A percentile compares a stretch with the other conserved stretches of the same genome.
phyloP scores from a whole-genome alignment of 495 filamentous ascomycete species.

The Daldinia caldariorum region DNA sequence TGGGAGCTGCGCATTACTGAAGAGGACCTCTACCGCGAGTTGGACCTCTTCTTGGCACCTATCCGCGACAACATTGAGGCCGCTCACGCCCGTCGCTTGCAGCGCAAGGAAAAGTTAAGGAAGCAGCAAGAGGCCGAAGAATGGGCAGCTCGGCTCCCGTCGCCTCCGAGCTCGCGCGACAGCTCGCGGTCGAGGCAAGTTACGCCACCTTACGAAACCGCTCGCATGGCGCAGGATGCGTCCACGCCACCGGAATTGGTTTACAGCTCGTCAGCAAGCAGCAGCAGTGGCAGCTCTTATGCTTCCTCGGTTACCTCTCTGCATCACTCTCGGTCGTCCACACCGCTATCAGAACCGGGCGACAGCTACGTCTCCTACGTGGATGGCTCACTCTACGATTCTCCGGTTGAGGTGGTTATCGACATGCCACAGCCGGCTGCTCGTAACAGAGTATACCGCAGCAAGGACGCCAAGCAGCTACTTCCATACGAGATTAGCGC shows the following conservation, averaged over 20 bases:
- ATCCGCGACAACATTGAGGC: constrained; percentile 67
- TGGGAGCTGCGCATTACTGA: constrained; percentile 89
- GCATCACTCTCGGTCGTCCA: constrained; percentile 56
- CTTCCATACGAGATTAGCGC: constrained; percentile 61
- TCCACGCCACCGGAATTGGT: constrained; percentile 55
- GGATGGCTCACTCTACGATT: constrained; percentile 52
- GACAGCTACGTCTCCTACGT: constrained; percentile 49
- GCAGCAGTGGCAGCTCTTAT: constrained; percentile 50
- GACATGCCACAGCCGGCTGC: constrained; percentile 44
- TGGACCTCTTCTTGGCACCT: constrained; percentile 88
- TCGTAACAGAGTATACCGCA: constrained; percentile 25
- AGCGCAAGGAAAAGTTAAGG: constrained; percentile 55
- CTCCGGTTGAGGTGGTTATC: constrained; percentile 52
- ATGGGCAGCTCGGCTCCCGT: constrained; percentile 47
- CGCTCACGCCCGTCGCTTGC: constrained; percentile 54
- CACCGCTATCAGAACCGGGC: constrained; percentile 52
- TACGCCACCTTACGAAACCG: constrained; percentile 46
- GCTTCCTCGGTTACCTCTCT: constrained; percentile 48
- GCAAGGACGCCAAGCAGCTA: constrained; percentile 39
- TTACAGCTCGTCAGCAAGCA: constrained; percentile 54
- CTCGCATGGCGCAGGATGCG: constrained; percentile 44
- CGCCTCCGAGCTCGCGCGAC: constrained; percentile 52
- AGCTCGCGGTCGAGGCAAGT: constrained; percentile 47
- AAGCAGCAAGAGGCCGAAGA: constrained; percentile 47
- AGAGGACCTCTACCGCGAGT: constrained; percentile 84